These are phyloP conservation scores for Rhizophora apiculata DNA, from an alignment of 345 rosid species.

Conservation along the genomic window DNA sequence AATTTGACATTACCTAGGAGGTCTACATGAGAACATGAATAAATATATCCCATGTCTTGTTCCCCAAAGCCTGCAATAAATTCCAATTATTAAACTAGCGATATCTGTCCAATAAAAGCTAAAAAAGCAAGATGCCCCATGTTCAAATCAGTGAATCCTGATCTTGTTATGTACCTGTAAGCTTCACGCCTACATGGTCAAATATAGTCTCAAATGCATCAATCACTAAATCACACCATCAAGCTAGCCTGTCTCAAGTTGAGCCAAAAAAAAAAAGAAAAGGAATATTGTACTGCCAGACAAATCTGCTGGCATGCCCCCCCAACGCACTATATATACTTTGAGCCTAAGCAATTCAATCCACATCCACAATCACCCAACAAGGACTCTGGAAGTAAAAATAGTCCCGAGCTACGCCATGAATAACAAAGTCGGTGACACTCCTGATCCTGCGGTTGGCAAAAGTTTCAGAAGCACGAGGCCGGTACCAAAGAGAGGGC, in stretches of 20 bases:
- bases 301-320: slow-evolving; percentile 45
- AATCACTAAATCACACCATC: slow-evolving; percentile 18
- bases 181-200: not conserved
- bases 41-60: slow-evolving; percentile 5
- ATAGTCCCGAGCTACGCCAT: slow-evolving; percentile 19
- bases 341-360: not conserved
- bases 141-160: slow-evolving; percentile 1
- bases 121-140: slow-evolving; percentile 4
- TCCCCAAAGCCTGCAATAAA: slow-evolving; percentile 1
- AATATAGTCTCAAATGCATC: not conserved
- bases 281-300: slow-evolving; percentile 31
- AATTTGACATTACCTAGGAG: slow-evolving; percentile 6
- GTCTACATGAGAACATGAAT: slow-evolving; percentile 16
- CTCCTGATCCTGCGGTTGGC: slow-evolving; percentile 17
- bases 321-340: slow-evolving; percentile 26
- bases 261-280: slow-evolving; percentile 5
- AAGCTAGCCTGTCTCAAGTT: slow-evolving; percentile 24
- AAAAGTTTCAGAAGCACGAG: slow-evolving; percentile 20
- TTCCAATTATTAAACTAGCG: slow-evolving; percentile 6
- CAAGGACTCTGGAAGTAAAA: not conserved
- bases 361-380: slow-evolving; percentile 4
- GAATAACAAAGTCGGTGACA: slow-evolving; percentile 35
- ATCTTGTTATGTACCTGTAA: not conserved
- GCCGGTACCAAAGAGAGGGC: slow-evolving; percentile 55
- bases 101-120: slow-evolving; percentile 1